A percentile compares a stretch with the other conserved stretches of the same genome.
Conservation (phyloP, 768 basidiomycete genomes). For the Naematelia encephala region DNA sequence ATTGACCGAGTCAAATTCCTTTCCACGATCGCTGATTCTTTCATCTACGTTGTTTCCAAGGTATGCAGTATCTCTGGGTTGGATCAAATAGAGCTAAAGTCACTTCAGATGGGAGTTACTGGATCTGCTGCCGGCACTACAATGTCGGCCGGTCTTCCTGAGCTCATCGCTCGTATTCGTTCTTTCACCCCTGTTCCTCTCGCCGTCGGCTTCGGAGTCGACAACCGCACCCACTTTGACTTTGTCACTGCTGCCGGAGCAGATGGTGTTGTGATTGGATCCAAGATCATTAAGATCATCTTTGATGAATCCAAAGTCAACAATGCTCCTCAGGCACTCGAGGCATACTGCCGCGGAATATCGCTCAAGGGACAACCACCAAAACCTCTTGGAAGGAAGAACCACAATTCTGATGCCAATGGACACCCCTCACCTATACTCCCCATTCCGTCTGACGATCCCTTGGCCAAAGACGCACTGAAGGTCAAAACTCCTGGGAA, state of each 20-base stretch:
- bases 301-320: constrained; percentile 58
- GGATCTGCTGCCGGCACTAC: constrained; percentile 70
- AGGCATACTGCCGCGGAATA: constrained; percentile 68
- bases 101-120: constrained; percentile 86
- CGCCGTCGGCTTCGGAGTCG: constrained; percentile 95
- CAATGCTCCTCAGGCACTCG: constrained; percentile 39
- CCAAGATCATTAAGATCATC: constrained; percentile 75
- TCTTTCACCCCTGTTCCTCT: constrained; percentile 74
- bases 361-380: constrained; percentile 53
- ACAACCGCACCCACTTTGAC: constrained; percentile 83
- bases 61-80: constrained; percentile 52
- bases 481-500: constrained; percentile 31
- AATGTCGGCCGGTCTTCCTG: constrained; percentile 74
- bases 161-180: constrained; percentile 78
- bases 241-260: constrained; percentile 81
- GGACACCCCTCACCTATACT: constrained; percentile 32
- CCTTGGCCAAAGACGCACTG: constrained; percentile 30
- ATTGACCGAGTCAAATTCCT: constrained; percentile 84
- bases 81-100: not conserved
- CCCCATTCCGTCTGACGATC: constrained; percentile 35
- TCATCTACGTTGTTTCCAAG: constrained; percentile 98
- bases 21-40: constrained; percentile 87
- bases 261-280: constrained; percentile 92
- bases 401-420: constrained; percentile 36
- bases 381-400: constrained; percentile 8